These are phyloP conservation scores for Cucumis cinereus DNA, from an alignment of 306 rosid genomes.

Conservation along the genomic window DNA sequence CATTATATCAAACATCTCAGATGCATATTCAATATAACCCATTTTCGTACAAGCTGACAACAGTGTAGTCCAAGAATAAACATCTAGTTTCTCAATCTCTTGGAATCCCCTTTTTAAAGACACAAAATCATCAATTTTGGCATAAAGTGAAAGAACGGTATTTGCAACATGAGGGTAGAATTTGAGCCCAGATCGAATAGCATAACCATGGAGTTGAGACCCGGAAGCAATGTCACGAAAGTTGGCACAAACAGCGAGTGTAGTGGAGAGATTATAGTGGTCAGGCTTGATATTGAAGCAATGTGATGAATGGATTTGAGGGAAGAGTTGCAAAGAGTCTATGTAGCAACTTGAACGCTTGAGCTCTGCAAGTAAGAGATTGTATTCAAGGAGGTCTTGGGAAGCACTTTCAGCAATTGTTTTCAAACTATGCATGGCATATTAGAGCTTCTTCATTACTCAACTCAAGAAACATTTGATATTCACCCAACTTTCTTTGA, in stretches of 20 bases:
- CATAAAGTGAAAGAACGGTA: conserved; percentile 49
- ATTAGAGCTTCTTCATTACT: not conserved
- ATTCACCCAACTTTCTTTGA: no score
- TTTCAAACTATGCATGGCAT: not conserved
- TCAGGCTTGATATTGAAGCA: conserved; percentile 25
- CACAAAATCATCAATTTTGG: conserved; percentile 29
- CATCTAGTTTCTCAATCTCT: conserved; percentile 38
- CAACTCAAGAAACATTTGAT: not conserved
- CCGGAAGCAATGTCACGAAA: conserved; percentile 23
- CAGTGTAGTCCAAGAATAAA: conserved; percentile 63
- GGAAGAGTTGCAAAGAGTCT: conserved; percentile 34
- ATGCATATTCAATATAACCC: conserved; percentile 28
- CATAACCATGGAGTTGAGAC: conserved; percentile 41
- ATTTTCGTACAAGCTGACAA: conserved; percentile 39
- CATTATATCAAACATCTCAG: conserved; percentile 35
- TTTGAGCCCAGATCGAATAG: conserved; percentile 31
- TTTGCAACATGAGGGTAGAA: conserved; percentile 49
- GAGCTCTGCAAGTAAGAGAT: conserved; percentile 31
- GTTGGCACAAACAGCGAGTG: conserved; percentile 39
- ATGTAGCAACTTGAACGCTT: conserved; percentile 24
- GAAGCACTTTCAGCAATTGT: not conserved
- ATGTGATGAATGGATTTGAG: conserved; percentile 34
- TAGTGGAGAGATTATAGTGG: conserved; percentile 54
- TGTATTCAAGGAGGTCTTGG: conserved; percentile 29
- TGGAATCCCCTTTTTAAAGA: conserved; percentile 23